These are phyloP conservation scores for Cordyceps cicadae DNA, from an alignment of 2,329 filamentous ascomycete species.

Conservation along the genomic window DNA sequence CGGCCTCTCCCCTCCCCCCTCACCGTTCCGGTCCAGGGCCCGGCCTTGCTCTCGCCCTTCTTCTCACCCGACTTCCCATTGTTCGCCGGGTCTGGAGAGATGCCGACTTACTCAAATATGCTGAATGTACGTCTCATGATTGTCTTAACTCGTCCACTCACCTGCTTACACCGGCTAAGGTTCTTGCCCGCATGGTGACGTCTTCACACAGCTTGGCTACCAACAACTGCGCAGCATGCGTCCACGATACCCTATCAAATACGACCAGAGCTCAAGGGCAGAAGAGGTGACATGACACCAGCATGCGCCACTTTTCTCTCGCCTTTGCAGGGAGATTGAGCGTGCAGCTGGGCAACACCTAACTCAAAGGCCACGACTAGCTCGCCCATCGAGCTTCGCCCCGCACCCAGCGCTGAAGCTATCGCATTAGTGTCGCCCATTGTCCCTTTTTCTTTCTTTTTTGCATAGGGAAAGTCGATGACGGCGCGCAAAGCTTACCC, in stretches of 20 bases:
- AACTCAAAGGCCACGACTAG: neutral
- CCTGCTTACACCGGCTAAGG: neutral
- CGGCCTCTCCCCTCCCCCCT: too few relatives aligned
- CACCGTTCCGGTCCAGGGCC: neutral
- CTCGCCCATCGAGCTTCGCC: neutral
- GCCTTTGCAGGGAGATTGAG: neutral
- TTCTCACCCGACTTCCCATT: neutral
- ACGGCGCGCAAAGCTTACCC: neutral
- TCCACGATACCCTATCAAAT: neutral
- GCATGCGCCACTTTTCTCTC: neutral
- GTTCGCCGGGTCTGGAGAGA: neutral
- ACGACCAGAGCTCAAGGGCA: neutral
- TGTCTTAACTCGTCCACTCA: neutral
- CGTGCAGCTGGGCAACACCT: neutral
- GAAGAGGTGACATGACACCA: neutral
- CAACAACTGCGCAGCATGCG: neutral
- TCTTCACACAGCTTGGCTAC: neutral
- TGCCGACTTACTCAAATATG: neutral
- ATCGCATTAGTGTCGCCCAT: neutral
- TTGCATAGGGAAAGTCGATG: neutral
- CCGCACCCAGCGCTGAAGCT: neutral
- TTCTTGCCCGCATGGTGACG: neutral
- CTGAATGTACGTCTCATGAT: neutral
- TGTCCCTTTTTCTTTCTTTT: slow-evolving; percentile 7
- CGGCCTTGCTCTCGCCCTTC: too few relatives aligned